These are phyloP conservation scores for Dittrichia graveolens DNA, from an alignment of 129 eudicot genomes.

Conservation along the genomic window DNA sequence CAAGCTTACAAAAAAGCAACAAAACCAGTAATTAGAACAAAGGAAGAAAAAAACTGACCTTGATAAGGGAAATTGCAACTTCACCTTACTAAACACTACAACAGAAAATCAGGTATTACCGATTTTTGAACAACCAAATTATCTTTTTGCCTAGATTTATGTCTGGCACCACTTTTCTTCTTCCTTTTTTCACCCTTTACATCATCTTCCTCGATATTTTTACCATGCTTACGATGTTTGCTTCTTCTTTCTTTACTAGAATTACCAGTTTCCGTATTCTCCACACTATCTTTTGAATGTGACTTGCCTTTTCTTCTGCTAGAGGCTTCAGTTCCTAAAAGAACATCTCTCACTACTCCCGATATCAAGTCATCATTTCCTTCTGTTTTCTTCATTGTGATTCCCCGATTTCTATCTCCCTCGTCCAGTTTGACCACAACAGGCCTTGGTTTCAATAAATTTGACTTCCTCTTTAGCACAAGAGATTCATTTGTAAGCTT, in stretches of 20 bases:
- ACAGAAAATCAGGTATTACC: conserved; percentile 85
- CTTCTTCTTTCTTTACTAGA: conserved; percentile 51
- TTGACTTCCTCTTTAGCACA: conserved; percentile 61
- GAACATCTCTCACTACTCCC: conserved; percentile 87
- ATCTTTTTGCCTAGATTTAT: conserved; percentile 56
- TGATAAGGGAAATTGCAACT: conserved; percentile 12
- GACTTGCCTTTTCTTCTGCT: conserved; percentile 55
- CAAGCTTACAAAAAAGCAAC: conserved; percentile 26
- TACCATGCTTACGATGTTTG: conserved; percentile 61
- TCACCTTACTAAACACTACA: conserved; percentile 44
- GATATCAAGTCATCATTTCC: conserved; percentile 56
- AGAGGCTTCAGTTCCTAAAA: conserved; percentile 62
- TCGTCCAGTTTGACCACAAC: conserved; percentile 88
- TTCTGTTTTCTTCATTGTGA: conserved; percentile 38
- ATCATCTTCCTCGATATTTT: conserved; percentile 37
- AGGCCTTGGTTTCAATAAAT: conserved; percentile 67
- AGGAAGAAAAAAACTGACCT: conserved; percentile 36
- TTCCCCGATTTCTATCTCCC: conserved; percentile 41
- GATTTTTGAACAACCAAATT: conserved; percentile 56
- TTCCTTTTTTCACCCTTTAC: conserved; percentile 48
- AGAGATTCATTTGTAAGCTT: conserved; percentile 86
- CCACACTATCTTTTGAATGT: conserved; percentile 36
- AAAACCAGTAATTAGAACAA: conserved; percentile 14
- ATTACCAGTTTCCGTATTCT: conserved; percentile 40
- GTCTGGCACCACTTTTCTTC: conserved; percentile 58